A percentile compares a stretch with the other conserved stretches of the same genome.
Evolutionary conservation across 2,329 filamentous ascomycete genomes (phyloP).

Genomic region (Hymenoscyphus albidus): DNA sequence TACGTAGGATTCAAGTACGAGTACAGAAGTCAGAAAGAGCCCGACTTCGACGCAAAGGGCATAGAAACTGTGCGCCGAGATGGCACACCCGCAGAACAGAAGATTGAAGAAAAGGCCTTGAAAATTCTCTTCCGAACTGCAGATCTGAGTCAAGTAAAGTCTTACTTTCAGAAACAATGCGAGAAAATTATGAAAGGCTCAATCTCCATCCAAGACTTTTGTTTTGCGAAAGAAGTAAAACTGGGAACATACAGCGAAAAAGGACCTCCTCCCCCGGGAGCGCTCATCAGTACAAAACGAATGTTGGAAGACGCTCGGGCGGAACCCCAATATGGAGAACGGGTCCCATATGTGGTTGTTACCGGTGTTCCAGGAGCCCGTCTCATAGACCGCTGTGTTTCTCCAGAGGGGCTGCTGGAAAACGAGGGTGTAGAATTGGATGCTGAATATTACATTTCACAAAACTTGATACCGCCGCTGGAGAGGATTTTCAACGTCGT

Average conservation of each 20-base stretch:
- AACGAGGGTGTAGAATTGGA: conserved; percentile 79
- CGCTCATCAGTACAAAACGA: conserved; percentile 77
- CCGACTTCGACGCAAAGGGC: conserved; percentile 95
- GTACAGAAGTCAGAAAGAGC: conserved; percentile 65
- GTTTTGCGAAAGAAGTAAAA: conserved; percentile 88
- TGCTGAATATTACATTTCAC: conserved; percentile 93
- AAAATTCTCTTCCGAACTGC: conserved; percentile 86
- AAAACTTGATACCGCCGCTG: conserved; percentile 90
- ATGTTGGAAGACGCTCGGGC: conserved; percentile 84
- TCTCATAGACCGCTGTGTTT: conserved; percentile 84
- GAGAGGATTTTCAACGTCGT: conserved; percentile 97
- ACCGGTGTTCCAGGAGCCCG: conserved; percentile 81
- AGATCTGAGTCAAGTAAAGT: conserved; percentile 84
- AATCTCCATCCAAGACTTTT: conserved; percentile 91
- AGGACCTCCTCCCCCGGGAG: conserved; percentile 78
- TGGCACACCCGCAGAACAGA: conserved; percentile 91
- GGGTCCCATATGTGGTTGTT: conserved; percentile 90
- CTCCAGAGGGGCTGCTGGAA: conserved; percentile 75
- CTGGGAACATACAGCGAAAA: conserved; percentile 83
- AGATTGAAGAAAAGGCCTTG: conserved; percentile 89
- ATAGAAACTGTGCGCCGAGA: conserved; percentile 96
- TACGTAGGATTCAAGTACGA: conserved; percentile 99
- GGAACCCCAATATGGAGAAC: conserved; percentile 92
- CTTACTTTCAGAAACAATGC: conserved; percentile 87
- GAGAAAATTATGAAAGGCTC: conserved; percentile 85